phyloP scores from a whole-genome alignment of 2,329 filamentous ascomycete genomes.

The Byssoonygena ceratinophila region DNA sequence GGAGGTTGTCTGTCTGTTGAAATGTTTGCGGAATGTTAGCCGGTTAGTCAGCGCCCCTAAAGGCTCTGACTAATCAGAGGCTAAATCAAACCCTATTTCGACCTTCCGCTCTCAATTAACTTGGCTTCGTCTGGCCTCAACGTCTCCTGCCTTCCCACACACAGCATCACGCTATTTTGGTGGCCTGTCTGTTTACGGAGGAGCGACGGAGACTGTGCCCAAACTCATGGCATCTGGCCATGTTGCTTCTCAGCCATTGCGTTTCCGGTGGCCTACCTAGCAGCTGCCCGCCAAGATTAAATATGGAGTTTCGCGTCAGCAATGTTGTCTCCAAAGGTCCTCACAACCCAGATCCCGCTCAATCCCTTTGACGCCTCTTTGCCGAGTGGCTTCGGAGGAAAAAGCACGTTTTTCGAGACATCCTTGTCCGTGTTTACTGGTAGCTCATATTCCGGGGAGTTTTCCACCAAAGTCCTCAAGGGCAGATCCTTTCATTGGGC shows the following conservation, averaged over 20 bases:
- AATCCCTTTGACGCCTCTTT: background rate
- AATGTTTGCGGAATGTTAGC: background rate
- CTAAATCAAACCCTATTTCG: background rate
- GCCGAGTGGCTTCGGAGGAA: conserved; percentile 1
- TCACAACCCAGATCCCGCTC: conserved; percentile 6
- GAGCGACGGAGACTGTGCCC: background rate
- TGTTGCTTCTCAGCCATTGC: background rate
- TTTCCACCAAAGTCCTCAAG: conserved; percentile 11
- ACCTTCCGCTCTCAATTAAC: background rate
- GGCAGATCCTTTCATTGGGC: background rate
- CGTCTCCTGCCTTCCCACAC: background rate
- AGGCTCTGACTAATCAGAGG: background rate
- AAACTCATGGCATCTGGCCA: background rate
- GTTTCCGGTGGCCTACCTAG: background rate
- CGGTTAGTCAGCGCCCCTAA: background rate
- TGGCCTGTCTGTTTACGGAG: background rate
- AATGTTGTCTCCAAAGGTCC: conserved; percentile 10
- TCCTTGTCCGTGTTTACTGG: no score
- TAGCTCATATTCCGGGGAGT: background rate
- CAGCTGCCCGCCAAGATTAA: background rate
- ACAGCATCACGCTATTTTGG: no score
- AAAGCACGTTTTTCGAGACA: background rate
- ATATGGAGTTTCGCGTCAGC: conserved; percentile 1
- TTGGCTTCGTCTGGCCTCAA: background rate
- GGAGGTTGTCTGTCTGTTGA: background rate